Base-by-base conservation (phyloP, 2,329 filamentous ascomycete genomes). In the Xylaria polymorpha region DNA sequence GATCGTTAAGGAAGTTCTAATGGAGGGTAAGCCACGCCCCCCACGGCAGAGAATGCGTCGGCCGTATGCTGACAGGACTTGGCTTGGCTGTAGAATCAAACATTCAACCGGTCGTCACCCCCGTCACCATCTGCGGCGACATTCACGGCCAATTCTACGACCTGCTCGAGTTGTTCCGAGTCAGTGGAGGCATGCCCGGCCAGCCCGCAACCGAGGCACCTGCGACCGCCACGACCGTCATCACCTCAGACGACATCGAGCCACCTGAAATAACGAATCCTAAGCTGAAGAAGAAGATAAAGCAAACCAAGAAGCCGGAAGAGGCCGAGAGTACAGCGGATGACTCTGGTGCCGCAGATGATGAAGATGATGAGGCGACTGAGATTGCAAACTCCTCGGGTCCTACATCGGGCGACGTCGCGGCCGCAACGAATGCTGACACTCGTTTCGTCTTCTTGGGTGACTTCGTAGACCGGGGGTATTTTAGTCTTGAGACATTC, bases 91-190 rank as follows among this genome's bases (percentile, higher is more conserved):
- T 75, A 97, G 96, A 99, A 83, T 98, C 94, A 73, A 99, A 99
- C 80, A 98, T 99, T 68, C 96, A 98, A 80, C 96, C 96, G n/a
- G 95, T 99, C 22, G 90, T 92, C 63, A 97, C 96, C 0, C 96
- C 96, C 7, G 96, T 99, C 71, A 99, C 96, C 5, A 92, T 99
- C 72, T 98, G 96, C 78, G 96, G 96, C 79, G 96, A 99, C 80
- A 98, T 99, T 71, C 96, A 99, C 82, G 96, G 96, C 76, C 96
- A 99, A 83, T 98, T 98, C 81, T 98, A 99, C 83, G 96, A 99
- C 81, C 86, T 99, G 10, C 89, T 98, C 70, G 96, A 99, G 84
- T 90, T 99, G 59, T 99, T 99, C 83, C 92, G 94, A 63, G 95
- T 99, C 48, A 94, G 95, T 56, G 96, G 96, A 70, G 96, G 96